Percentiles rank a stretch among this genome's conserved stretches.
Conservation (phyloP, 2,329 filamentous ascomycete species). For the Elsinoe necatrix region DNA sequence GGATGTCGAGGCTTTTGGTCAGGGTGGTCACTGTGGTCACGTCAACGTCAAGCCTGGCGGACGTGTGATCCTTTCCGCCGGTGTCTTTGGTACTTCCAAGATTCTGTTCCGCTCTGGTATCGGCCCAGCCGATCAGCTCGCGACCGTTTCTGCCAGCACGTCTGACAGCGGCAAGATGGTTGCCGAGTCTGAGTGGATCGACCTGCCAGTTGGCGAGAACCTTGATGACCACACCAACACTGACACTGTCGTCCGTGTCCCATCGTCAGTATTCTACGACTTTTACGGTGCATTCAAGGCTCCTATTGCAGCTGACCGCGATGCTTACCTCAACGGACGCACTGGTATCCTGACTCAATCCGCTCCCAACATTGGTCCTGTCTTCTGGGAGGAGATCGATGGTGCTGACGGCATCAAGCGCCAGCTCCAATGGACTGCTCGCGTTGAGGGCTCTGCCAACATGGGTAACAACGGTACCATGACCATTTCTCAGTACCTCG, state of each 20-base stretch:
- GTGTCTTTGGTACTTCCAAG: conserved; percentile 61
- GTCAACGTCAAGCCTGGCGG: conserved; percentile 54
- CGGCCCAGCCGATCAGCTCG: conserved; percentile 47
- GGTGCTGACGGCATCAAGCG: conserved; percentile 51
- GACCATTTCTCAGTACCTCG: conserved; percentile 50
- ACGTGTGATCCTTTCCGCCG: conserved; percentile 59
- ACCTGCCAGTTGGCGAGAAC: conserved; percentile 45
- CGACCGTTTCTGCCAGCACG: conserved; percentile 36
- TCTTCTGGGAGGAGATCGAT: conserved; percentile 53
- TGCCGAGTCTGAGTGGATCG: conserved; percentile 40
- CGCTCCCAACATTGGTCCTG: conserved; percentile 56
- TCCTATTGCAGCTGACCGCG: conserved; percentile 34
- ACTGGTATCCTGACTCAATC: conserved; percentile 56
- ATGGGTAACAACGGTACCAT: conserved; percentile 32
- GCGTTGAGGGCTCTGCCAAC: conserved; percentile 51
- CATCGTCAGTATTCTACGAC: conserved; percentile 52
- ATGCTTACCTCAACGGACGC: conserved; percentile 38
- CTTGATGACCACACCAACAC: conserved; percentile 50
- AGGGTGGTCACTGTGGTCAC: conserved; percentile 49
- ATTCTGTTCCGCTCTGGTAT: conserved; percentile 62
- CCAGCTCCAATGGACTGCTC: conserved; percentile 58
- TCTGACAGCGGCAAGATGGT: conserved; percentile 38
- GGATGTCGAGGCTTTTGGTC: conserved; percentile 51
- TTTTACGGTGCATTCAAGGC: conserved; percentile 53
- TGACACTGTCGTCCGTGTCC: conserved; percentile 44